These are phyloP conservation scores for Fusarium keratoplasticum DNA, from an alignment of 2,329 filamentous ascomycete genomes.

Conservation along the genomic window DNA sequence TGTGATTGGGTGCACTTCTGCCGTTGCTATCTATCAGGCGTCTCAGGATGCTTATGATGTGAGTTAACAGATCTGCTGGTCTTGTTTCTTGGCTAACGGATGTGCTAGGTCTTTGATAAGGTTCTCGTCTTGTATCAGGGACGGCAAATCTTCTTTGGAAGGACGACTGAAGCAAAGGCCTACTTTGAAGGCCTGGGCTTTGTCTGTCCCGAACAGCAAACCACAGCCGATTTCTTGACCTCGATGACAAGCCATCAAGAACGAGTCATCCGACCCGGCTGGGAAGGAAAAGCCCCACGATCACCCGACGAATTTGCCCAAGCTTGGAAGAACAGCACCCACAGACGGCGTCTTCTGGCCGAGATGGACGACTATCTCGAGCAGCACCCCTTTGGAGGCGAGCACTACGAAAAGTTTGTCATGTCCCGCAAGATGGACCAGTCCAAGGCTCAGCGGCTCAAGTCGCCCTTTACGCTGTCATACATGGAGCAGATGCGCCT, in stretches of 20 bases:
- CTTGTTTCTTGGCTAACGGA: background rate
- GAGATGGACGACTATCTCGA: constrained; percentile 48
- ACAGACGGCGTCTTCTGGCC: constrained; percentile 40
- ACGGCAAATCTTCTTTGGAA: constrained; percentile 66
- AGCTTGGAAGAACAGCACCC: constrained; percentile 46
- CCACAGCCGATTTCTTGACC: constrained; percentile 78
- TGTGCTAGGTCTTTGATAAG: constrained; percentile 69
- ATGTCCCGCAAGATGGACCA: constrained; percentile 40
- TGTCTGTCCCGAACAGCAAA: constrained; percentile 64
- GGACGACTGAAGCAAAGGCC: constrained; percentile 38
- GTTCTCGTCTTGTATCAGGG: constrained; percentile 76
- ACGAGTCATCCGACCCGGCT: constrained; percentile 49
- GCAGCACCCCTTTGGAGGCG: constrained; percentile 42
- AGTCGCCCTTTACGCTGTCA: constrained; percentile 32
- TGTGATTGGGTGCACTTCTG: constrained; percentile 66
- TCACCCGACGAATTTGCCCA: constrained; percentile 53
- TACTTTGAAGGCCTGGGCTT: constrained; percentile 62
- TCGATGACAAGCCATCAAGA: constrained; percentile 58
- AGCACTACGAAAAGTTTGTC: constrained; percentile 41
- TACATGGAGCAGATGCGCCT: constrained; percentile 37
- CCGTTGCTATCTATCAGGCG: constrained; percentile 75
- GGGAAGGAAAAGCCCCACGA: constrained; percentile 47
- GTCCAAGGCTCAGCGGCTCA: constrained; percentile 34
- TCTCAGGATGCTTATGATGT: constrained; percentile 51
- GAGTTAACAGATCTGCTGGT: constrained; percentile 12